Evolutionary conservation across 2,329 filamentous ascomycete genomes (phyloP), one percentile per base, ranked within the genome.

Genomic region (Ramularia collo-cygni): DNA sequence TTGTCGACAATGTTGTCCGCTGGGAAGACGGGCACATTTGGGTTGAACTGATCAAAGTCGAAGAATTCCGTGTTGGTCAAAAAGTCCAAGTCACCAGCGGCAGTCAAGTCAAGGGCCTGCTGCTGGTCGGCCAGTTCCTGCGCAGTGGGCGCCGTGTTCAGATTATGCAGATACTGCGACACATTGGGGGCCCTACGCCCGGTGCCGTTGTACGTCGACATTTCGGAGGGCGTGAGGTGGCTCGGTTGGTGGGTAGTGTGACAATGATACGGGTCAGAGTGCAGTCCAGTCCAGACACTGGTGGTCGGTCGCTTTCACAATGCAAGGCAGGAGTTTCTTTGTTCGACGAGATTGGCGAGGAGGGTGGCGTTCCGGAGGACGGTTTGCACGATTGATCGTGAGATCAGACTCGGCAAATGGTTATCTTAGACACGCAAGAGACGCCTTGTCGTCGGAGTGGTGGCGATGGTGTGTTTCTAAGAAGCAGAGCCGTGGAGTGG

Each of bases 131-230:
- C 60, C 16, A 70, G 75, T 46, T 81, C 72, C 38, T 83, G 76
- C 54, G 79, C 77, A 70, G 79, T 70, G 2, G 75, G 75, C 40
- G 82, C 70, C 32, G 75, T 77, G 70, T 95, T 95, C 56, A 95
- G 73, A 53, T 89, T 83, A 57, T 85, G 83, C 51, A 95, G 75
- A 69, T 92, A 94, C 59, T 88, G 83, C 59, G 87, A 88, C 66
- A 95, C 85, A 64, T 94, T 94, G 58, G 85, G 83, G 55, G 77
- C 84, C 60, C 83, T 80, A 47, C 86, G 83, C 59, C 81, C 82
- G 64, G 75, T 80, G 8, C 15, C 15, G 65, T 75, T 80, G 74
- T 79, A 88, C 61, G 71, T 75, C 62, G 85, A 79, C 83, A 88
- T 88, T 42, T 21, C 37, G 33, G 33, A 17, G 27, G 40, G n/a